Evolutionary conservation across 495 filamentous ascomycete species (phyloP), one percentile per base, ranked within the genome.

Genomic region (Chaetomidium leptoderma): DNA sequence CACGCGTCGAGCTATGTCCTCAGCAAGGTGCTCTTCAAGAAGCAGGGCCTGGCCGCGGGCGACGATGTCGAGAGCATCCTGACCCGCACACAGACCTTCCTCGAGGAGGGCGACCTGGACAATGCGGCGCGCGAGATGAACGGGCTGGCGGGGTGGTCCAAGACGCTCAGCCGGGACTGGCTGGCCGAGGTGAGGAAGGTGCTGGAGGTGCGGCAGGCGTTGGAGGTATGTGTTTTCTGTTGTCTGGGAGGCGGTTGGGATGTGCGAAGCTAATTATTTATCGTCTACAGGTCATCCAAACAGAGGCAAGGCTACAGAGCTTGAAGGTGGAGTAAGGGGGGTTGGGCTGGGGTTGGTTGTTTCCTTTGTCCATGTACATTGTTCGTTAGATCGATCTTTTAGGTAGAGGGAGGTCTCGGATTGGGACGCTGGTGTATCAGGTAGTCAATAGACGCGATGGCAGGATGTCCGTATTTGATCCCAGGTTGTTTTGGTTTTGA

Each of bases 1-100:
- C 93, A 97, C 70, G 90, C 92, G 1, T 89, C 89, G 13, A 95
- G 89, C 71, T 85, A 87, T 63, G 76, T 92, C 26, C 70, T 98
- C 68, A 95, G 89, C 76, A 92, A 95, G 72, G 77, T 97, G 24
- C 80, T 97, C 72, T 97, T 98, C 81, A 88, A 86, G 78, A 96
- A 96, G 78, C 82, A 90, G 66, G 88, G 86, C n/a, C 76, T 93
- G 40, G 85, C 92, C 1, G 80, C 82, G 27, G 92, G 95, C 24
- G 84, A 93, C 63, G 93, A 98, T 68, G 92, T 97, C 21, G 93
- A 97, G 79, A 95, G 90, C 67, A 84, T 96, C 59, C 81, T 98
- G 13, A 86, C 88, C 3, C 78, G 93, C 55, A 90, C 93, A 3
- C 91, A 97, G 74, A 91, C 82, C 4, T 80, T 87, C 62, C 78